phyloP scores from a whole-genome alignment of 805 yeast genomes.

The Torulaspora quercuum region DNA sequence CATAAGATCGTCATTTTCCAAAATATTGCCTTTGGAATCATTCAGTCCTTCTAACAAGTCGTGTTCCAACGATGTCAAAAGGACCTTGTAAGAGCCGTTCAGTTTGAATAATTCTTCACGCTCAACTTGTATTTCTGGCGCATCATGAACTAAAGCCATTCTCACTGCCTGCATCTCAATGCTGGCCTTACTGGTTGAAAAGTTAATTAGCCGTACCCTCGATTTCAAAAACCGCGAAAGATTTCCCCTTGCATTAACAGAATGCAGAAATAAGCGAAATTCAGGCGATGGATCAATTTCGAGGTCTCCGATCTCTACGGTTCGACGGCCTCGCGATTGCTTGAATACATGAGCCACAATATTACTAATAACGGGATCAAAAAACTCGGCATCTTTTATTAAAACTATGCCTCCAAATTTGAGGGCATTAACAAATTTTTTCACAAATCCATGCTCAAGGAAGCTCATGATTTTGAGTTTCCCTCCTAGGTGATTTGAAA shows the following conservation, averaged over 20 bases:
- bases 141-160: conserved; percentile 48
- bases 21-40: conserved; percentile 54
- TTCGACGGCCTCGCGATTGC: conserved; percentile 63
- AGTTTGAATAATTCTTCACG: conserved; percentile 51
- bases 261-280: conserved; percentile 57
- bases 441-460: conserved; percentile 59
- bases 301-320: conserved; percentile 58
- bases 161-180: conserved; percentile 62
- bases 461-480: conserved; percentile 62
- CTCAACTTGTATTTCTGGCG: conserved; percentile 65
- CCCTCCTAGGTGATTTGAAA: conserved; percentile 35
- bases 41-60: conserved; percentile 56
- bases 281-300: conserved; percentile 64
- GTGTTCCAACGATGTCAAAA: conserved; percentile 54
- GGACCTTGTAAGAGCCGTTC: conserved; percentile 56
- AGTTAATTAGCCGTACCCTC: conserved; percentile 63
- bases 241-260: conserved; percentile 51
- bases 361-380: conserved; percentile 68
- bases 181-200: conserved; percentile 64
- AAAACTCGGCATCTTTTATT: conserved; percentile 74
- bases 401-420: conserved; percentile 77
- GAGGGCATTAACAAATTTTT: conserved; percentile 72
- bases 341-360: conserved; percentile 58
- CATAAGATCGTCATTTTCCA: conserved; percentile 63
- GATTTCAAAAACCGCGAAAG: conserved; percentile 57